A percentile compares a stretch with the other conserved stretches of the same genome.
phyloP scores from a whole-genome alignment of 148 eudicot genomes.

The Gaultheria prostrata region DNA sequence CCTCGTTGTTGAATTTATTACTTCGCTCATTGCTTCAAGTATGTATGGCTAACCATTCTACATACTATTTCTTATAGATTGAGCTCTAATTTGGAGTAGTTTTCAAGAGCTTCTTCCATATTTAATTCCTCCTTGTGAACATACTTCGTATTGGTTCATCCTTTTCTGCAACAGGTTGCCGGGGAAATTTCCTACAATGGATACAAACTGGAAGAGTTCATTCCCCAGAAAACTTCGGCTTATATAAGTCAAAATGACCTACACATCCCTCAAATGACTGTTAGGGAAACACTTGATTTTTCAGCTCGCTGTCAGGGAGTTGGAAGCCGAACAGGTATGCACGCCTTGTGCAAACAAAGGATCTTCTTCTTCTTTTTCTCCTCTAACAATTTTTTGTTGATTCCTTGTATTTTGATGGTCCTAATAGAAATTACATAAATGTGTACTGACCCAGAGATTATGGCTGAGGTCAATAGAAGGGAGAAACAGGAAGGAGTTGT shows the following conservation, averaged over 20 bases:
- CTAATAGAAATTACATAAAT: not conserved
- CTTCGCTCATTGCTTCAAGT: not conserved
- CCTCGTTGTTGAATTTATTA: not conserved
- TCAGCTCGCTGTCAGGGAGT: conserved; percentile 81
- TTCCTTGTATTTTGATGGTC: not conserved
- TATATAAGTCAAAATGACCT: conserved; percentile 71
- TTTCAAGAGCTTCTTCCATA: not conserved
- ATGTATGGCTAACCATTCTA: not conserved
- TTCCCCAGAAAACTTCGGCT: conserved; percentile 75
- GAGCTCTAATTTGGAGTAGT: not conserved
- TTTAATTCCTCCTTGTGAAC: not conserved
- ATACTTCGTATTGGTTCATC: not conserved
- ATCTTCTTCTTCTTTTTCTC: not conserved
- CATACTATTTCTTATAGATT: not conserved
- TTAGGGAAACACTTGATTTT: conserved; percentile 75
- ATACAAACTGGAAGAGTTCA: conserved; percentile 52
- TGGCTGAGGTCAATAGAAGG: conserved; percentile 61
- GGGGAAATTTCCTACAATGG: conserved; percentile 79
- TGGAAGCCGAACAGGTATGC: conserved; percentile 69
- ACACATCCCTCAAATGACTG: conserved; percentile 80
- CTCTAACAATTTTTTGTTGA: conserved; percentile 22
- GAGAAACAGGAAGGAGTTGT: conserved; percentile 72
- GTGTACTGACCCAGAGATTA: conserved; percentile 33
- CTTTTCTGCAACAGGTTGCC: conserved; percentile 30
- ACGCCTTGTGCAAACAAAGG: not conserved